These are phyloP conservation scores for Straminergon stramineum DNA, from an alignment of 225 moss, liverwort and hornwort species.

Conservation along the genomic window DNA sequence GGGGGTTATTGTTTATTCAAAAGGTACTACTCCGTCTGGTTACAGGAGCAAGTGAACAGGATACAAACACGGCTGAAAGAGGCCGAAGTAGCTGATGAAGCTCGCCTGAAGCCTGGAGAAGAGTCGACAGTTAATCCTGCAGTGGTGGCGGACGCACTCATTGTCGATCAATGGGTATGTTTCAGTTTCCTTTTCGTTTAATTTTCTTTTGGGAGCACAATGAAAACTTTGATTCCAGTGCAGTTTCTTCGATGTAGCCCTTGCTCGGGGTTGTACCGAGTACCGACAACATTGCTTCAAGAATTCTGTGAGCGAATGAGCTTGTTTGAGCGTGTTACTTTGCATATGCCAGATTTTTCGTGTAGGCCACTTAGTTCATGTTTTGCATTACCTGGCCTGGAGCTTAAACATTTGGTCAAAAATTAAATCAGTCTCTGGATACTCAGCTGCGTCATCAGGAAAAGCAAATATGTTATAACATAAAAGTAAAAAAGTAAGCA, in stretches of 20 bases:
- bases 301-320: neutral
- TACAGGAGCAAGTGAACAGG: slow-evolving; percentile 65
- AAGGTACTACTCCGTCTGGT: neutral
- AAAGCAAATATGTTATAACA: neutral
- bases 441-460: neutral
- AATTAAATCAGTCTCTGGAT: neutral
- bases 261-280: neutral
- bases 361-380: neutral
- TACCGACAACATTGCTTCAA: neutral
- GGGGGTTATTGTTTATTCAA: neutral
- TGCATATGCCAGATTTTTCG: neutral
- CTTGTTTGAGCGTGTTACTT: neutral
- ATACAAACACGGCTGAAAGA: slow-evolving; percentile 55
- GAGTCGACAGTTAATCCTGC: slow-evolving; percentile 10
- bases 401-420: neutral
- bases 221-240: neutral
- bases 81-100: slow-evolving; percentile 67
- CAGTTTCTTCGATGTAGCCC: neutral
- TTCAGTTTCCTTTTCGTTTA: neutral
- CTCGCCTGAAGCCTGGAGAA: slow-evolving; percentile 50
- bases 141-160: slow-evolving; percentile 27
- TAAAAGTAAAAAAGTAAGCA: neutral
- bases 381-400: neutral
- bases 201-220: neutral
- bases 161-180: slow-evolving; percentile 86